A percentile compares a stretch with the other conserved stretches of the same genome.
Evolutionary conservation across 192 early-diverging fungal genomes (phyloP).

Genomic region (Backusella luteola): DNA sequence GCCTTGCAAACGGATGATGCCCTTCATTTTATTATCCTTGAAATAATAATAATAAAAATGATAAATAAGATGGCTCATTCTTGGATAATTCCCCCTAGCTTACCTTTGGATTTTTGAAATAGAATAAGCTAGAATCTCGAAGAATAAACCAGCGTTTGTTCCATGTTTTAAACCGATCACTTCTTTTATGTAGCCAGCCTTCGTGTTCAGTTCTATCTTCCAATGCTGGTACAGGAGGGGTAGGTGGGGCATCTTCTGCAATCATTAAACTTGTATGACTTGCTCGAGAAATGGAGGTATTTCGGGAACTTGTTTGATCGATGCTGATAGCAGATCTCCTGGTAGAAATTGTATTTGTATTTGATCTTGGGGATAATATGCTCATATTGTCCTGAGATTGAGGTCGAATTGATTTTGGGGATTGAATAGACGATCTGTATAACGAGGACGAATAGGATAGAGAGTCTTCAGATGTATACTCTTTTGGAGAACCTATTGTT

Average conservation of each 20-base stretch:
- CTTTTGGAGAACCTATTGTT: not conserved
- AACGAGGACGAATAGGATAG: not conserved
- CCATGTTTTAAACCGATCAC: slow-evolving; percentile 54
- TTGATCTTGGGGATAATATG: not conserved
- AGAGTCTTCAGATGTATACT: not conserved
- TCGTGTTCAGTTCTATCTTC: slow-evolving; percentile 39
- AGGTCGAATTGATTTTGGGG: not conserved
- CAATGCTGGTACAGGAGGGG: not conserved
- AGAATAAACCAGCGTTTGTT: slow-evolving; percentile 58
- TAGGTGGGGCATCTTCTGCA: not conserved
- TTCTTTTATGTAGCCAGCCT: slow-evolving; percentile 56
- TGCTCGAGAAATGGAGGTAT: not conserved
- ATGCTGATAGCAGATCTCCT: not conserved
- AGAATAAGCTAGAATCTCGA: slow-evolving; percentile 50
- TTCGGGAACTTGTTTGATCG: not conserved
- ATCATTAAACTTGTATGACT: not conserved
- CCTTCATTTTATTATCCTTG: slow-evolving; percentile 41
- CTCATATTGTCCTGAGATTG: not conserved
- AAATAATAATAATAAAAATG: not conserved
- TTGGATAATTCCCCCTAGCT: not conserved
- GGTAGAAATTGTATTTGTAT: not conserved
- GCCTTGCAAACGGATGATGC: slow-evolving; percentile 51
- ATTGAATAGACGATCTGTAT: not conserved
- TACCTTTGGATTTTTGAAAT: slow-evolving; percentile 47
- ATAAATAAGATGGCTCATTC: not conserved